phyloP scores from a whole-genome alignment of 768 basidiomycete species.

The Boletus reticuloceps region DNA sequence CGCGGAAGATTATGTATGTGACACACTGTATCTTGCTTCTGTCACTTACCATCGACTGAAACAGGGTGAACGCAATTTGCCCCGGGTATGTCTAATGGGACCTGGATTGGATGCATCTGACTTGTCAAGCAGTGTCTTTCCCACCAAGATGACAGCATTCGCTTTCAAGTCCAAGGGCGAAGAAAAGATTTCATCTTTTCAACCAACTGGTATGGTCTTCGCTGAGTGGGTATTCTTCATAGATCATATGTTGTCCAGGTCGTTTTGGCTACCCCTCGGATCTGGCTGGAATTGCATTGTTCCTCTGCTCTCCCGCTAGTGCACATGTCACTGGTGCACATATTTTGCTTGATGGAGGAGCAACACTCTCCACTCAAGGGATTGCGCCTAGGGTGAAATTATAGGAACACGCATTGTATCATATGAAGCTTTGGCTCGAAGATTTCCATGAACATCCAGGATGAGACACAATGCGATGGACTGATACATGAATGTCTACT shows the following conservation, averaged over 20 bases:
- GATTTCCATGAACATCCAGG: not conserved
- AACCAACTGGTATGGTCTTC: conserved; percentile 59
- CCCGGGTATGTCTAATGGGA: conserved; percentile 54
- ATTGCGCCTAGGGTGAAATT: conserved; percentile 27
- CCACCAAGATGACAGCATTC: conserved; percentile 82
- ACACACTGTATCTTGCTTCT: not conserved
- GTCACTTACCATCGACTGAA: not conserved
- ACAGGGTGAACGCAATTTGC: conserved; percentile 78
- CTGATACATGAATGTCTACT: conserved; percentile 1
- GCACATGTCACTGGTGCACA: conserved; percentile 76
- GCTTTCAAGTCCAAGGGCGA: conserved; percentile 57
- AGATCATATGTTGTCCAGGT: conserved; percentile 37
- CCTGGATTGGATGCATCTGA: not conserved
- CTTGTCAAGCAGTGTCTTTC: conserved; percentile 53
- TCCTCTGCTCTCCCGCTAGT: conserved; percentile 67
- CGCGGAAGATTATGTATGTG: conserved; percentile 62
- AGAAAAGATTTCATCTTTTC: conserved; percentile 46
- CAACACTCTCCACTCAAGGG: conserved; percentile 18
- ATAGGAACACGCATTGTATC: conserved; percentile 6
- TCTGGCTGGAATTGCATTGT: conserved; percentile 68
- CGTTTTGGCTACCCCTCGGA: conserved; percentile 65
- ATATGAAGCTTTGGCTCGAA: no score
- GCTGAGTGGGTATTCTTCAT: not conserved
- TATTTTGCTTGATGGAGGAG: conserved; percentile 69
- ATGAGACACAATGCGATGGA: not conserved